Evolutionary conservation across 257 asterid genomes (phyloP), one percentile per base, ranked within the genome.

Genomic region (Phtheirospermum japonicum): DNA sequence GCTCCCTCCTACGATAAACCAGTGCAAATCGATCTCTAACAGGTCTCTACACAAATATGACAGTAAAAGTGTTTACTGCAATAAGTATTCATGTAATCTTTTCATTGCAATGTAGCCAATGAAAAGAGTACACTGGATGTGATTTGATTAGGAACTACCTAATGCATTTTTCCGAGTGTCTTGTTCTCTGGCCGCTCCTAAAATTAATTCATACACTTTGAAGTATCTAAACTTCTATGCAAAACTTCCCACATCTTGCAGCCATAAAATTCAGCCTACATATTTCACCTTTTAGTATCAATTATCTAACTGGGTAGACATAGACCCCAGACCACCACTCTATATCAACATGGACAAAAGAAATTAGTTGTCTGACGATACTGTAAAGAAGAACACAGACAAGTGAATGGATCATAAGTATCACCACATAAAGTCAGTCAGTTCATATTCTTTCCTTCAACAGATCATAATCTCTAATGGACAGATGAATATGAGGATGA

Each of bases 261-360:
- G 23, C 42, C 42, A 61, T 9, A 43, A 42, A 8, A 57, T 59
- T 26, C 56, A 61, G 54, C 55, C 39, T 43, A 43, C 43, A 61
- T 13, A 14, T 19, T 37, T 52, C 55, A 61, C 56, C 39, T 61
- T 43, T 42, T 7, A 45, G 66, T 39, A 57, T 57, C 46, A 32
- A 34, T 6, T 39, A 57, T 57, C 30, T 33, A 34, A 7, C 0
- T 9, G 6, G 7, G 16, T 3, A 39, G n/a, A 39, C 45, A 3
- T 39, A 23, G 20, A 57, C 11, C 49, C 60, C 5, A 13, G 16
- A 42, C 49, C 49, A 42, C 7, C 49, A 42, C 17, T 11, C 49
- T 42, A n/a, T n/a, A 42, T 14, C 49, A n/a, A 3, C 49, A 42
- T 3, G 1, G 13, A 40, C 48, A 40, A 6, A 40, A 40, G 11